A percentile compares a stretch with the other conserved stretches of the same genome.
Evolutionary conservation across 163 green algal species (phyloP).

Genomic region (Scenedesmus sp.): DNA sequence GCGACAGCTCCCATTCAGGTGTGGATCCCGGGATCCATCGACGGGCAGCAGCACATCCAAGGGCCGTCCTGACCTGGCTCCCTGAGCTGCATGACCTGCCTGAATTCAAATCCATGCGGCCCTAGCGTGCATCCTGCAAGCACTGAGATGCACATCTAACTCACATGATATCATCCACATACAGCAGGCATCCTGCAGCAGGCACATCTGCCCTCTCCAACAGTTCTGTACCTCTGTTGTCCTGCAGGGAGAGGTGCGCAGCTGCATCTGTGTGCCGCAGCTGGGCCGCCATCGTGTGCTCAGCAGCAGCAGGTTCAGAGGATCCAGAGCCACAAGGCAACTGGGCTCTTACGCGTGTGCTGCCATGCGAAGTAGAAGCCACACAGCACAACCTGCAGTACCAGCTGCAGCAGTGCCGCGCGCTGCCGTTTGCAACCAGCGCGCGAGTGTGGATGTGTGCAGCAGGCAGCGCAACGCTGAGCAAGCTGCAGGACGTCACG

Average conservation of each 20-base stretch:
- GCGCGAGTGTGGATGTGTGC: background rate
- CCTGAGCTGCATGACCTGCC: background rate
- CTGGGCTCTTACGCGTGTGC: background rate
- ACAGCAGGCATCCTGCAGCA: background rate
- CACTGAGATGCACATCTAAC: background rate
- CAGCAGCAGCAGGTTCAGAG: conserved; percentile 12
- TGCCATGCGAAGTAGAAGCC: conserved; percentile 12
- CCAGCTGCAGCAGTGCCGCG: conserved; percentile 34
- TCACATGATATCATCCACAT: background rate
- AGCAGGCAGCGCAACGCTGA: background rate
- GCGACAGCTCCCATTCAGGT: conserved; percentile 5
- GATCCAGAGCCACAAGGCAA: background rate
- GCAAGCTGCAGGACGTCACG: conserved; percentile 5
- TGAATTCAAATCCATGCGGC: background rate
- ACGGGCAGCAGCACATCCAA: background rate
- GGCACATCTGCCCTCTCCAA: background rate
- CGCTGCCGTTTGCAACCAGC: conserved; percentile 6
- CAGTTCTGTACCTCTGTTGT: background rate
- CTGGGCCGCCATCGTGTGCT: conserved; percentile 29
- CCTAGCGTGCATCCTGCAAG: background rate
- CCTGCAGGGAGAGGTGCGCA: background rate
- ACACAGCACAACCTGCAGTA: conserved; percentile 30
- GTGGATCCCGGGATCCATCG: background rate
- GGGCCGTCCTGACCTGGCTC: background rate
- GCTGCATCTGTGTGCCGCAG: conserved; percentile 10